Conservation (phyloP, 495 filamentous ascomycete genomes). For the Hypoxylon fuscum region DNA sequence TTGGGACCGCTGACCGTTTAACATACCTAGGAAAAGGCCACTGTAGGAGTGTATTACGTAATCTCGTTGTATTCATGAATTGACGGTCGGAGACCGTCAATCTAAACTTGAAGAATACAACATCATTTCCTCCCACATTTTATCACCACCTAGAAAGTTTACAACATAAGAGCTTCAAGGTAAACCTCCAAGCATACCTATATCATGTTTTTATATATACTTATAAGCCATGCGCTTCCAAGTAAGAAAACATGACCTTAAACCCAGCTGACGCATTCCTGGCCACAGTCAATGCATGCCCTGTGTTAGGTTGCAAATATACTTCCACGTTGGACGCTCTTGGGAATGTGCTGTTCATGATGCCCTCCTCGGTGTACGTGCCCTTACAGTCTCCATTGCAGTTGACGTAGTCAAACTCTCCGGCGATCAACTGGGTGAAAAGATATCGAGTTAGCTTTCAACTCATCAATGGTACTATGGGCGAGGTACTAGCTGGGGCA, state of each 20-base stretch:
- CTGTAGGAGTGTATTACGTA: too few relatives aligned
- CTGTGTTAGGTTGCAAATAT: constrained; percentile 19
- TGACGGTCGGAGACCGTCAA: too few relatives aligned
- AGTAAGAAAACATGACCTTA: constrained; percentile 2
- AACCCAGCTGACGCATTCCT: constrained; percentile 6
- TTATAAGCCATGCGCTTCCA: not conserved
- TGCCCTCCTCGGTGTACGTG: not conserved
- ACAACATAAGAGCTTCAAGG: not conserved
- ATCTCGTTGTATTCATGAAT: too few relatives aligned
- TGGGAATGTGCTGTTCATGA: constrained; percentile 4
- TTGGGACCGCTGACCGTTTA: too few relatives aligned
- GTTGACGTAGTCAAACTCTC: constrained; percentile 16
- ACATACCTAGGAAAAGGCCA: too few relatives aligned
- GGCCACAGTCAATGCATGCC: constrained; percentile 14
- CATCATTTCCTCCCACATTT: too few relatives aligned
- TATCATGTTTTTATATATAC: not conserved
- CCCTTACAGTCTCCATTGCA: constrained; percentile 12
- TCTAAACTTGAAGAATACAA: too few relatives aligned
- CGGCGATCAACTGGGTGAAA: constrained; percentile 8
- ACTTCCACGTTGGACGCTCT: not conserved
- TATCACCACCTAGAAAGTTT: not conserved
- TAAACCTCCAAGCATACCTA: not conserved
- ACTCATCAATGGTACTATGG: constrained; percentile 37
- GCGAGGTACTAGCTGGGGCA: not conserved
- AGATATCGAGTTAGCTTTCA: constrained; percentile 4